Evolutionary conservation across 225 moss, liverwort and hornwort genomes (phyloP), one percentile per base, ranked within the genome.

Genomic region (Marchantia paleacea): DNA sequence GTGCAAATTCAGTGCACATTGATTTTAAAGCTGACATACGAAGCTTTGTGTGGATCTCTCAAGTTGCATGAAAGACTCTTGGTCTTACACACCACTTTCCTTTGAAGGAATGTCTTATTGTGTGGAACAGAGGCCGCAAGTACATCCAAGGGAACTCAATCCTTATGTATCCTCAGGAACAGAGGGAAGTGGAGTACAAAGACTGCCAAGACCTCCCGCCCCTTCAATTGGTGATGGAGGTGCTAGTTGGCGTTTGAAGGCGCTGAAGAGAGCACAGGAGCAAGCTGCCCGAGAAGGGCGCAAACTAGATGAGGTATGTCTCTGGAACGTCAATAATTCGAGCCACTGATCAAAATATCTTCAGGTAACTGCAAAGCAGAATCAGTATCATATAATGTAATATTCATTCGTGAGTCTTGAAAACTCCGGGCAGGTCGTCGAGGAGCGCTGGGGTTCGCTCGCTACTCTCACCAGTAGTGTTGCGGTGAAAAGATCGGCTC

Each of bases 191-290:
- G 78, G 85, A 87, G 68, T 90, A 90, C 58, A 80, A 64, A 48
- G 85, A 84, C 78, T 60, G 76, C 86, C 25, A 84, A 84, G 79
- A 82, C 75, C 85, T 80, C 63, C 7, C 63, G 64, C 63, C 84
- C 90, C 92, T 75, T 61, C 87, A 79, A 60, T 96, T 66, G 96
- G 96, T 54, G 96, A 94, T 81, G 96, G 96, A 89, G 96, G 96
- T 89, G 96, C 94, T 18, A 96, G 96, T 80, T 96, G 96, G 96
- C 90, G 96, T 79, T 86, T 93, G 89, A 96, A 96, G 81, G 91
- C 91, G 31, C 81, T 96, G 87, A 96, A 89, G 85, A 86, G 96
- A 82, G 92, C 94, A 49, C 91, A 94, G 83, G 94, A 96, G 90
- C 91, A 88, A 86, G 96, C 96, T 83, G 91, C 86, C 52, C 92